Evolutionary conservation across 768 basidiomycete genomes (phyloP).

Genomic region (Naganishia vaughanmartiniae): DNA sequence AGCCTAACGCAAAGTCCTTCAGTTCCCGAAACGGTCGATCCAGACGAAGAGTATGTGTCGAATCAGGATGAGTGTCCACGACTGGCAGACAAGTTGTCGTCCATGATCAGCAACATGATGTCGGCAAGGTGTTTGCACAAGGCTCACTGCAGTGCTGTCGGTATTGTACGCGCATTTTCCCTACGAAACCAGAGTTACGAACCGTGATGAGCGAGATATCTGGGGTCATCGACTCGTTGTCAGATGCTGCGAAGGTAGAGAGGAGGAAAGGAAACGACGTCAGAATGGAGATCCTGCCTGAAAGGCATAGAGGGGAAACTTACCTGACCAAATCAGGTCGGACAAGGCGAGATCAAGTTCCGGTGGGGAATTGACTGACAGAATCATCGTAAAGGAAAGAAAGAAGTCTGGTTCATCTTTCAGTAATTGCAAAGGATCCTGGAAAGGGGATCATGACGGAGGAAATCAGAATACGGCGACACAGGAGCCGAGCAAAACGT

Average conservation of each 20-base stretch:
- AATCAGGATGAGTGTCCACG: conserved; percentile 75
- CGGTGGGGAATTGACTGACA: conserved; percentile 75
- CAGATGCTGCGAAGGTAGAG: conserved; percentile 49
- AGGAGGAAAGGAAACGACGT: background rate
- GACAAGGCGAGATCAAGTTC: conserved; percentile 62
- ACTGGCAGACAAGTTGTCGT: conserved; percentile 57
- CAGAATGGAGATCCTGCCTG: background rate
- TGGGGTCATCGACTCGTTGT: conserved; percentile 53
- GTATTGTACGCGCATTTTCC: conserved; percentile 82
- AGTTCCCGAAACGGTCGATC: conserved; percentile 84
- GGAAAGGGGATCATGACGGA: background rate
- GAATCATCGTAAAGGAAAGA: conserved; percentile 69
- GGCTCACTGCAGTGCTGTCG: conserved; percentile 77
- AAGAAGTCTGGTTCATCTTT: conserved; percentile 60
- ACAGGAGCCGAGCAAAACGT: background rate
- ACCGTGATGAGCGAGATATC: conserved; percentile 69
- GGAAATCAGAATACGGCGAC: background rate
- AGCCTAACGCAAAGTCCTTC: conserved; percentile 65
- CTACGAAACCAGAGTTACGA: conserved; percentile 82
- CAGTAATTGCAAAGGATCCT: conserved; percentile 62
- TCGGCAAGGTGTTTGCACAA: background rate
- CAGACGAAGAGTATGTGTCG: conserved; percentile 71
- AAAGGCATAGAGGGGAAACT: conserved; percentile 8
- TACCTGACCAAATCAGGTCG: conserved; percentile 62
- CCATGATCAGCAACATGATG: background rate